A percentile compares a stretch with the other conserved stretches of the same genome.
phyloP scores from a whole-genome alignment of 2,329 filamentous ascomycete genomes.

The Keithomyces neogunnii region DNA sequence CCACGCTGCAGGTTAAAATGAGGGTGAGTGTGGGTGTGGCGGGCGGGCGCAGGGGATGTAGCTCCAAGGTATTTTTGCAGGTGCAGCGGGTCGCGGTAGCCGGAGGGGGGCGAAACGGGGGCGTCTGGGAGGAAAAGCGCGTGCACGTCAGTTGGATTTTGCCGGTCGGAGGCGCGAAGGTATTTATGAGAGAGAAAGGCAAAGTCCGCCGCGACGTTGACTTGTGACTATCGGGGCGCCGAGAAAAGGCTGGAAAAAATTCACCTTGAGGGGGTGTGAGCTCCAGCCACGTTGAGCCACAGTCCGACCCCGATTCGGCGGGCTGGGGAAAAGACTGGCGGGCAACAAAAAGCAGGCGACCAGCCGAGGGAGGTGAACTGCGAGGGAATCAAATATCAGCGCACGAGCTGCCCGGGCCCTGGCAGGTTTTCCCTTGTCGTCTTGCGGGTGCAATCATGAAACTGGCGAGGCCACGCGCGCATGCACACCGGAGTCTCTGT shows the following conservation, averaged over 20 bases:
- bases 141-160: slow-evolving; percentile 36
- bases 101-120: slow-evolving; percentile 17
- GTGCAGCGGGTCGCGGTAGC: slow-evolving; percentile 7
- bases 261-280: slow-evolving; percentile 21
- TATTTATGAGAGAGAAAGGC: slow-evolving; percentile 36
- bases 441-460: too few relatives aligned
- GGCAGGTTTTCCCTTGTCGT: too few relatives aligned
- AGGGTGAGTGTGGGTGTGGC: slow-evolving; percentile 1
- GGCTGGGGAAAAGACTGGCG: neutral
- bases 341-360: too few relatives aligned
- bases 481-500: too few relatives aligned
- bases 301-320: neutral
- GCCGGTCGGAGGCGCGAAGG: slow-evolving; percentile 34
- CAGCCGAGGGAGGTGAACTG: too few relatives aligned
- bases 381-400: too few relatives aligned
- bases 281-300: slow-evolving; percentile 5
- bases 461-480: too few relatives aligned
- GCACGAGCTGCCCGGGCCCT: too few relatives aligned
- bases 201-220: slow-evolving; percentile 25
- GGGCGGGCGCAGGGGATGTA: slow-evolving; percentile 4
- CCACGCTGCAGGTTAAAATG: slow-evolving; percentile 1
- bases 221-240: slow-evolving; percentile 30
- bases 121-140: slow-evolving; percentile 35
- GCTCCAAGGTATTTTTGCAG: slow-evolving; percentile 14
- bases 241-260: slow-evolving; percentile 24